These are phyloP conservation scores for Drechslera avenae DNA, from an alignment of 2,329 filamentous ascomycete genomes.

Conservation along the genomic window DNA sequence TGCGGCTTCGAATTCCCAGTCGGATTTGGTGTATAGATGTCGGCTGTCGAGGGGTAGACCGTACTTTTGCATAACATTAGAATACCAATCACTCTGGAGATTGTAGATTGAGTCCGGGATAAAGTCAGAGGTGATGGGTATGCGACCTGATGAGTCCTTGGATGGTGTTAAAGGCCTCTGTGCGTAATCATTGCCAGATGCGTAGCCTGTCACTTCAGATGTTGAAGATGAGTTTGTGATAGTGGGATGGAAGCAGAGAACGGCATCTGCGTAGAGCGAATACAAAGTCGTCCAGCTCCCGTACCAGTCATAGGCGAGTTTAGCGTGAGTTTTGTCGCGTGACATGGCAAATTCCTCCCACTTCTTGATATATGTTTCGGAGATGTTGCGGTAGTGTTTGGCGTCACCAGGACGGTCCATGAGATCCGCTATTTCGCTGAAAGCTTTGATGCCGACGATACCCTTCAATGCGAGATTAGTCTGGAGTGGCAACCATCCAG, in stretches of 20 bases:
- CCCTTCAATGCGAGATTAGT: constrained; percentile 84
- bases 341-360: constrained; percentile 77
- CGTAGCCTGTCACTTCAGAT: constrained; percentile 7
- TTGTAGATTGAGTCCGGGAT: constrained; percentile 78
- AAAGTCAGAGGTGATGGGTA: constrained; percentile 57
- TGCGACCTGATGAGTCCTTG: constrained; percentile 24
- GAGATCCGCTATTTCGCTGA: constrained; percentile 70
- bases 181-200: constrained; percentile 8
- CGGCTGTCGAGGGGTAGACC: constrained; percentile 81
- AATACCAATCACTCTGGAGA: constrained; percentile 81
- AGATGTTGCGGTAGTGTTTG: constrained; percentile 66
- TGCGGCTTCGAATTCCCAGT: constrained; percentile 90
- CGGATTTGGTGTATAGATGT: constrained; percentile 84
- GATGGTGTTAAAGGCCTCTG: constrained; percentile 30
- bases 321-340: constrained; percentile 71
- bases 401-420: constrained; percentile 64
- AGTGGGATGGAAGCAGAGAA: constrained; percentile 78
- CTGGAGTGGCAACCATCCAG: constrained; percentile 76
- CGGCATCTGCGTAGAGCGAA: constrained; percentile 79
- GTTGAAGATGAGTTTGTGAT: constrained; percentile 44
- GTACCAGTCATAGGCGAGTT: constrained; percentile 79
- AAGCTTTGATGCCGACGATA: constrained; percentile 80
- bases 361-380: constrained; percentile 69
- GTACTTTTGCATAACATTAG: constrained; percentile 77
- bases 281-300: constrained; percentile 85